These are phyloP conservation scores for Gaultheria prostrata DNA, from an alignment of 148 eudicot species.

Conservation along the genomic window DNA sequence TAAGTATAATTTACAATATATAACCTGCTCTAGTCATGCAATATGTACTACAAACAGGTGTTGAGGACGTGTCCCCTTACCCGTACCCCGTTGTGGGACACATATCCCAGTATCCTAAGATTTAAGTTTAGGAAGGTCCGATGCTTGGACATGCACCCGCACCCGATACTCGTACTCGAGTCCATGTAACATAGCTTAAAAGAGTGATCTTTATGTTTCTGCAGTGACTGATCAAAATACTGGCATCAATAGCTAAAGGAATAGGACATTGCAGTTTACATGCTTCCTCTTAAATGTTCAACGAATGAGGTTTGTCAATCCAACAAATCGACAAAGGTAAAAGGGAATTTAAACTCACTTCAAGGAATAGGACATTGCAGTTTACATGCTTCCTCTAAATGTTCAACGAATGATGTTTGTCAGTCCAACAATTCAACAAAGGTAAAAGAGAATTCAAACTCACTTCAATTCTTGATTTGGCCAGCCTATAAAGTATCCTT, in stretches of 20 bases:
- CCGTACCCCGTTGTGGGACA: too few species aligned
- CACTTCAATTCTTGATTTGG: constrained; percentile 84
- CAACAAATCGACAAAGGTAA: background rate
- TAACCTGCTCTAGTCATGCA: too few species aligned
- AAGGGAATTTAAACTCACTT: constrained; percentile 46
- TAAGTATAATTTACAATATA: too few species aligned
- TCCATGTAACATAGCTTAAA: background rate
- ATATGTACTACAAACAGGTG: too few species aligned
- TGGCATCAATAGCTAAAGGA: background rate
- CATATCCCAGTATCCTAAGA: too few species aligned
- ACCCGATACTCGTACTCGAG: too few species aligned
- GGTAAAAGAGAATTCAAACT: constrained; percentile 26
- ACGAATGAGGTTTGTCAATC: background rate
- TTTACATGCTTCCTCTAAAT: background rate
- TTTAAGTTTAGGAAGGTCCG: too few species aligned
- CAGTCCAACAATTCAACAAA: background rate
- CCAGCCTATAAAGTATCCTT: constrained; percentile 72
- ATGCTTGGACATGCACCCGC: too few species aligned
- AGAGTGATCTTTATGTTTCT: background rate
- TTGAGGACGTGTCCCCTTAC: too few species aligned
- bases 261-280: background rate
- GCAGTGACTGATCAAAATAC: constrained; percentile 2
- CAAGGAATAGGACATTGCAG: constrained; percentile 24
- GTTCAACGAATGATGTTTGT: constrained; percentile 1
- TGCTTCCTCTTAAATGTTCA: background rate